phyloP scores from a whole-genome alignment of 108 stramenopile species.

The Fistulifera pelliculosa region DNA sequence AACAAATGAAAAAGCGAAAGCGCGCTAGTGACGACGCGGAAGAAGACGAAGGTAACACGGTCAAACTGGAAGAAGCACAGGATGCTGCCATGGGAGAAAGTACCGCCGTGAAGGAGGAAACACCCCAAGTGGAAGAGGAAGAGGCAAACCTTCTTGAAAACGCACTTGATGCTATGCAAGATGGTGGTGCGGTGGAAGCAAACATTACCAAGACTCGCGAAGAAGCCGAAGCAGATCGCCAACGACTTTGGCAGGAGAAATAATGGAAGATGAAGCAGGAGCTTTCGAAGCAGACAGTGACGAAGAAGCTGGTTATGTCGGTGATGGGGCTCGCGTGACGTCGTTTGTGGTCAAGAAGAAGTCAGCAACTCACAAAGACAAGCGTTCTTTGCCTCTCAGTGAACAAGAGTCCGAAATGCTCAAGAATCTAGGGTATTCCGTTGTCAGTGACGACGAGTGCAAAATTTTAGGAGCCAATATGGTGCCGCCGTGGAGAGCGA shows the following conservation, averaged over 20 bases:
- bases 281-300: slow-evolving; percentile 35
- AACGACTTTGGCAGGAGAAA: slow-evolving; percentile 69
- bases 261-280: slow-evolving; percentile 16
- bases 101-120: not conserved
- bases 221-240: slow-evolving; percentile 74
- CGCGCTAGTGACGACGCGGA: slow-evolving; percentile 14
- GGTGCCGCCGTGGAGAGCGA: slow-evolving; percentile 54
- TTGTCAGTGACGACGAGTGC: slow-evolving; percentile 73
- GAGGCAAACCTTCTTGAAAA: slow-evolving; percentile 64
- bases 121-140: slow-evolving; percentile 24
- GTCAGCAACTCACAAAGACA: slow-evolving; percentile 14
- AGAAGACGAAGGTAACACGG: slow-evolving; percentile 10
- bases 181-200: slow-evolving; percentile 23
- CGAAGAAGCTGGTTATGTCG: slow-evolving; percentile 44
- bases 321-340: slow-evolving; percentile 11
- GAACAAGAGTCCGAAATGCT: slow-evolving; percentile 61
- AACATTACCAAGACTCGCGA: slow-evolving; percentile 51
- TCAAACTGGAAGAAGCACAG: slow-evolving; percentile 13
- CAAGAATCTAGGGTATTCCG: slow-evolving; percentile 46
- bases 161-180: slow-evolving; percentile 56
- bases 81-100: slow-evolving; percentile 10
- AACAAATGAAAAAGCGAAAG: slow-evolving; percentile 21
- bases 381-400: slow-evolving; percentile 30
- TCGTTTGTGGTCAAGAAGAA: slow-evolving; percentile 1
- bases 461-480: slow-evolving; percentile 57